Evolutionary conservation across 306 rosid genomes (phyloP).

Genomic region (Cucurbita argyrosperma): DNA sequence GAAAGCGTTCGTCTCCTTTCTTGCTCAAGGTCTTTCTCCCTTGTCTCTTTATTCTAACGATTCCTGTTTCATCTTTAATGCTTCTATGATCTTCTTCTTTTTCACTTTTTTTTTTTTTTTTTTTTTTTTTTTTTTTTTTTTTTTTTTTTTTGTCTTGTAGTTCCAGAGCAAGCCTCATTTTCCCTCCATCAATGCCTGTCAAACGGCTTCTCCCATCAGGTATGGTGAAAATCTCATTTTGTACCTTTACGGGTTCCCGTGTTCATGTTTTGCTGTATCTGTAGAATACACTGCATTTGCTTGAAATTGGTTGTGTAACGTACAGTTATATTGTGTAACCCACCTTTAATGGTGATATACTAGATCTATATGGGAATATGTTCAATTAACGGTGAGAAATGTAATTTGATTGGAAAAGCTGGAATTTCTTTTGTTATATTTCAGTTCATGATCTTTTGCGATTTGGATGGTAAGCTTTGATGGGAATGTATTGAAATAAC

Average conservation of each 20-base stretch:
- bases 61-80: background rate
- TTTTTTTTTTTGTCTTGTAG: conserved; percentile 13
- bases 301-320: no score
- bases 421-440: background rate
- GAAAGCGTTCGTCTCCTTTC: conserved; percentile 13
- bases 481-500: background rate
- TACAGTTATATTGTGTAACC: background rate
- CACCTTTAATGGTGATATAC: background rate
- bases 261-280: background rate
- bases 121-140: background rate
- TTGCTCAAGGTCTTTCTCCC: conserved; percentile 30
- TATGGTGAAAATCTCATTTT: conserved; percentile 25
- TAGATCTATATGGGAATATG: background rate
- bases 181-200: conserved; percentile 14
- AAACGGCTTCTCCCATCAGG: conserved; percentile 20
- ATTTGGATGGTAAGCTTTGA: background rate
- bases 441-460: background rate
- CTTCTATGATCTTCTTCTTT: background rate
- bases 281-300: background rate
- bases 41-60: background rate
- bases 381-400: background rate
- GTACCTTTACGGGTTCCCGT: conserved; percentile 17
- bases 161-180: conserved; percentile 34
- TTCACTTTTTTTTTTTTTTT: background rate
- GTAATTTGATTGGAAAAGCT: background rate